Evolutionary conservation across 2,329 filamentous ascomycete species (phyloP).

Genomic region (Kalmusia sp.): DNA sequence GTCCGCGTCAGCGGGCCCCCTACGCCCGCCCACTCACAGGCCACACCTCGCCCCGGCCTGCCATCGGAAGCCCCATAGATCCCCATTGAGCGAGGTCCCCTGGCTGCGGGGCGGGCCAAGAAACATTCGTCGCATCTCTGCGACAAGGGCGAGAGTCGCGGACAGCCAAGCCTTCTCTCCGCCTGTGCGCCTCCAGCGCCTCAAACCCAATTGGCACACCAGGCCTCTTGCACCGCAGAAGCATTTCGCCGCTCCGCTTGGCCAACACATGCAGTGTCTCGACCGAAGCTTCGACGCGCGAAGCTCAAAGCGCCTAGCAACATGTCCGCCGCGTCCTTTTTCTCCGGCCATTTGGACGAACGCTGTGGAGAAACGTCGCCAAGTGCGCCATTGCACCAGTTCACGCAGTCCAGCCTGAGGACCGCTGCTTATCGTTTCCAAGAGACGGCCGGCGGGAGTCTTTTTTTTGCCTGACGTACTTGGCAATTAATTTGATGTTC

Average conservation of each 20-base stretch:
- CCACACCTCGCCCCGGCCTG: background rate
- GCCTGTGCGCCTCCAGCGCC: slow-evolving; percentile 25
- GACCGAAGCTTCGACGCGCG: slow-evolving; percentile 34
- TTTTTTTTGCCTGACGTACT: slow-evolving; percentile 14
- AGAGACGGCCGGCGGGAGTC: slow-evolving; percentile 13
- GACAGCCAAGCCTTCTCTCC: slow-evolving; percentile 21
- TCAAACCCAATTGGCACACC: slow-evolving; percentile 25
- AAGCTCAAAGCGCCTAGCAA: slow-evolving; percentile 37
- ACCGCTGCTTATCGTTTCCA: slow-evolving; percentile 20
- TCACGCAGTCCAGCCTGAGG: slow-evolving; percentile 22
- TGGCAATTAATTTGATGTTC: slow-evolving; percentile 11
- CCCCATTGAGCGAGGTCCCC: background rate
- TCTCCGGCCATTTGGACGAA: slow-evolving; percentile 23
- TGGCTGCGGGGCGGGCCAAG: slow-evolving; percentile 24
- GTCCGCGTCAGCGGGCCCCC: slow-evolving; percentile 25
- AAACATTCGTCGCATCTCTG: slow-evolving; percentile 39
- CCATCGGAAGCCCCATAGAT: slow-evolving; percentile 3
- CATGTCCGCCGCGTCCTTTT: slow-evolving; percentile 17
- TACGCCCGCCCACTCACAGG: slow-evolving; percentile 21
- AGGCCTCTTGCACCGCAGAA: slow-evolving; percentile 21
- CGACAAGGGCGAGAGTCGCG: slow-evolving; percentile 24
- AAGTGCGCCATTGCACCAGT: slow-evolving; percentile 19
- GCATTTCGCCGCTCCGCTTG: slow-evolving; percentile 30
- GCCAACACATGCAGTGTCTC: slow-evolving; percentile 36
- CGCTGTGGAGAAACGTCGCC: slow-evolving; percentile 33